Evolutionary conservation across 805 yeast species (phyloP), one percentile per base, ranked within the genome.

Genomic region (Candida lessepsii): DNA sequence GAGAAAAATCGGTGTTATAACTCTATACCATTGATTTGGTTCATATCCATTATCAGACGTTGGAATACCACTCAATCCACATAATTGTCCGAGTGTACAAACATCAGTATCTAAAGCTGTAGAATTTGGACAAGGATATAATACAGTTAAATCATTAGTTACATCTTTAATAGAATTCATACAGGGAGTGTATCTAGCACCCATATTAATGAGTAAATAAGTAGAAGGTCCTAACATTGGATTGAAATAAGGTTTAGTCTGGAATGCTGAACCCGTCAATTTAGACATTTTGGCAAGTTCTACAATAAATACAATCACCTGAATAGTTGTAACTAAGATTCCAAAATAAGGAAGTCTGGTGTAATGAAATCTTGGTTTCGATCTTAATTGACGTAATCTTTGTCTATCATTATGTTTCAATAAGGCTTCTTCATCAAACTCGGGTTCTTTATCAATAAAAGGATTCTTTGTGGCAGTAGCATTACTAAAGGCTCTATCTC

Each of bases 201-300:
- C 90, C 74, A 80, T 73, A 49, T 79, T 75, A 41, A 83, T 81
- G 52, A 78, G 70, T 1, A 82, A 64, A 50, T 81, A 81, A 0
- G 81, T 62, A 2, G 87, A 81, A 9, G 90, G 90, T 1, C 90
- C 90, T 19, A 83, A 56, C 89, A 83, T 83, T 5, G 89, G 90
- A 54, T 83, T 83, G 65, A 83, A 80, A 45, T 78, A 75, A 4
- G 90, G 90, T 49, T 80, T 58, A 0, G 86, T 79, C 53, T 80
- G 86, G 44, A 83, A 72, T 3, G 83, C 78, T 11, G 75, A 69
- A 2, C 86, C 86, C 0, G 89, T 83, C 31, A 76, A 63, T 5
- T 56, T 50, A 5, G 78, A 73, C 85, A 79, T 78, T 41, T 62
- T 65, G 9, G 67, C 73, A 25, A 83, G 58, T 55, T 83, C 89